A percentile compares a stretch with the other conserved stretches of the same genome.
These are phyloP conservation scores for Carpinus viminea DNA, from an alignment of 306 rosid species.

Conservation along the genomic window DNA sequence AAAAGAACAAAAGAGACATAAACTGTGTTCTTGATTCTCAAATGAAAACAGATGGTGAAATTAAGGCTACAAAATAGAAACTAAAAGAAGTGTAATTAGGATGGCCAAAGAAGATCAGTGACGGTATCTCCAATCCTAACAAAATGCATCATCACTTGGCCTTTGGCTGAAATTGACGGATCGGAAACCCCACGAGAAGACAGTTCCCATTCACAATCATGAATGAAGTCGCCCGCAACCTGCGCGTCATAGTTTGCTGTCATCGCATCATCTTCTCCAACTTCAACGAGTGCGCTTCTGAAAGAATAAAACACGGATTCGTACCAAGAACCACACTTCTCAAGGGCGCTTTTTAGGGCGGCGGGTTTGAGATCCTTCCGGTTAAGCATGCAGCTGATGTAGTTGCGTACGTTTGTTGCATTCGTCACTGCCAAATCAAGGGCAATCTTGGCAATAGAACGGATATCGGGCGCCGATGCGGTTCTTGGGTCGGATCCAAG, in stretches of 20 bases:
- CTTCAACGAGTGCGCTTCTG: not conserved
- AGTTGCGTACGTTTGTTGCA: not conserved
- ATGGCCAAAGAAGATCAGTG: not conserved
- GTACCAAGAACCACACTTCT: constrained; percentile 21
- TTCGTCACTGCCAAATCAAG: not conserved
- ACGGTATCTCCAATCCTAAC: not conserved
- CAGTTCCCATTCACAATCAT: not conserved
- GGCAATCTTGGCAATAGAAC: not conserved
- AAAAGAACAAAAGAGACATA: too few species aligned
- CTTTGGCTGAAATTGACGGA: constrained; percentile 14
- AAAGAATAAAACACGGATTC: constrained; percentile 9
- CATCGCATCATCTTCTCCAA: constrained; percentile 10
- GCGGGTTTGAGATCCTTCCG: not conserved
- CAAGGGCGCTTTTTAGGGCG: not conserved
- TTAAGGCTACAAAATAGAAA: too few species aligned
- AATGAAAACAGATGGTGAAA: too few species aligned
- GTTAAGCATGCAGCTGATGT: not conserved
- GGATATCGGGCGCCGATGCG: not conserved
- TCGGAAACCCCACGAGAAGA: not conserved
- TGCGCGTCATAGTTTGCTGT: constrained; percentile 34
- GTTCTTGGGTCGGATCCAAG: constrained; percentile 10
- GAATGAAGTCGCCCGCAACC: not conserved
- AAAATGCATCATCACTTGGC: not conserved
- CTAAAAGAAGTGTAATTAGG: too few species aligned
- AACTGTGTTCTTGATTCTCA: too few species aligned